Evolutionary conservation across 116 monocot genomes (phyloP).

Genomic region (Phalaenopsis hybrid): DNA sequence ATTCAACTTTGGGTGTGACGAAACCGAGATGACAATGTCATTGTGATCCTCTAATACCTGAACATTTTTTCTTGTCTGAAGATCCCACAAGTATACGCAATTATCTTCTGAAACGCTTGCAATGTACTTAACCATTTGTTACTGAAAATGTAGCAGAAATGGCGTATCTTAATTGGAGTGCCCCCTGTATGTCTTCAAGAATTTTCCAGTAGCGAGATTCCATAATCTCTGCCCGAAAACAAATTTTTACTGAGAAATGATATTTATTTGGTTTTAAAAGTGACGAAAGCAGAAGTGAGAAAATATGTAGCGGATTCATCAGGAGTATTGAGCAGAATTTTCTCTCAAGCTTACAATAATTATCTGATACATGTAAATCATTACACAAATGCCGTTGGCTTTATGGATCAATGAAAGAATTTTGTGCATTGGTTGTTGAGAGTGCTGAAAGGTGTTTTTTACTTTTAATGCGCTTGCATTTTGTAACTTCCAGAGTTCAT

Average conservation of each 20-base stretch:
- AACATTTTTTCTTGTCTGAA: background rate
- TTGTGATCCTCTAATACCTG: slow-evolving; percentile 6
- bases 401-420: too few species aligned
- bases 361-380: too few species aligned
- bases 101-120: slow-evolving; percentile 18
- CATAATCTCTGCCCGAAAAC: slow-evolving; percentile 8
- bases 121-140: slow-evolving; percentile 11
- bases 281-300: too few species aligned
- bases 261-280: background rate
- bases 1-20: slow-evolving; percentile 9
- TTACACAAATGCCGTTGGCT: too few species aligned
- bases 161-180: background rate
- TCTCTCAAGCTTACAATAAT: too few species aligned
- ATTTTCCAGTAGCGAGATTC: slow-evolving; percentile 4
- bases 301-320: too few species aligned
- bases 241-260: background rate
- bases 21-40: background rate
- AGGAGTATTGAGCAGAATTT: too few species aligned
- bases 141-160: slow-evolving; percentile 16
- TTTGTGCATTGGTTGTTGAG: too few species aligned
- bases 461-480: too few species aligned
- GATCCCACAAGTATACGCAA: slow-evolving; percentile 15
- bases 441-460: too few species aligned
- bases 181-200: background rate
- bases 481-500: too few species aligned